These are phyloP conservation scores for Collybia sp. DNA, from an alignment of 768 basidiomycete species.

Conservation along the genomic window DNA sequence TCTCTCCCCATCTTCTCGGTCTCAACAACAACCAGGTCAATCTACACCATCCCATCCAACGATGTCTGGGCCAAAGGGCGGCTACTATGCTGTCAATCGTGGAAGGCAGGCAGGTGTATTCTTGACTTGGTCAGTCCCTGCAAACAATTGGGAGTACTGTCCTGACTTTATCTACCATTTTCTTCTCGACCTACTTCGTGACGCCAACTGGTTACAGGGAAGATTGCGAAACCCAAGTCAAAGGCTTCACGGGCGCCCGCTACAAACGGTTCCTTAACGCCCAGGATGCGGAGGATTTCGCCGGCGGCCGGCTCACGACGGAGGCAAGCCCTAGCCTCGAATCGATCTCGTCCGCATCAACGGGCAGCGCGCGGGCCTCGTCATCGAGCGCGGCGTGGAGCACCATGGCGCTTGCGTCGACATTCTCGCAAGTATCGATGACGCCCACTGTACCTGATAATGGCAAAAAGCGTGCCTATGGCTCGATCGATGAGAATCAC, in stretches of 20 bases:
- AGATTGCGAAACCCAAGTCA: slow-evolving; percentile 66
- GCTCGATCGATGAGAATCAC: slow-evolving; percentile 9
- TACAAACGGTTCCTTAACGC: slow-evolving; percentile 64
- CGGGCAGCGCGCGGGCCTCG: too few relatives aligned
- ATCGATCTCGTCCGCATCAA: not conserved
- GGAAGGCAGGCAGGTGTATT: not conserved
- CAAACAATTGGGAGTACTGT: too few relatives aligned
- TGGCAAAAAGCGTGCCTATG: slow-evolving; percentile 26
- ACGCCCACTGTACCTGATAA: slow-evolving; percentile 11
- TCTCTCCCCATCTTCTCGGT: not conserved
- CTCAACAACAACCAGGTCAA: not conserved
- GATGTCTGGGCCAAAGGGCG: not conserved
- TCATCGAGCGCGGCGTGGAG: too few relatives aligned
- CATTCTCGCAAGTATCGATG: not conserved
- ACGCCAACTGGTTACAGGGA: slow-evolving; percentile 39
- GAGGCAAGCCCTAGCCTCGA: not conserved
- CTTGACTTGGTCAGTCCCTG: not conserved
- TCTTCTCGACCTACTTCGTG: too few relatives aligned
- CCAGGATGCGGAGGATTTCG: slow-evolving; percentile 57
- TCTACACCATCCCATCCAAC: not conserved
- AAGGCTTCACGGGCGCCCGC: slow-evolving; percentile 53
- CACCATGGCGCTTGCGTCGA: too few relatives aligned
- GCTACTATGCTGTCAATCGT: not conserved
- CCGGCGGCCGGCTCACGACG: slow-evolving; percentile 14
- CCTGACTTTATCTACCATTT: too few relatives aligned